phyloP scores from a whole-genome alignment of 2,329 filamentous ascomycete genomes.

The Arthrobotrys musiformis region DNA sequence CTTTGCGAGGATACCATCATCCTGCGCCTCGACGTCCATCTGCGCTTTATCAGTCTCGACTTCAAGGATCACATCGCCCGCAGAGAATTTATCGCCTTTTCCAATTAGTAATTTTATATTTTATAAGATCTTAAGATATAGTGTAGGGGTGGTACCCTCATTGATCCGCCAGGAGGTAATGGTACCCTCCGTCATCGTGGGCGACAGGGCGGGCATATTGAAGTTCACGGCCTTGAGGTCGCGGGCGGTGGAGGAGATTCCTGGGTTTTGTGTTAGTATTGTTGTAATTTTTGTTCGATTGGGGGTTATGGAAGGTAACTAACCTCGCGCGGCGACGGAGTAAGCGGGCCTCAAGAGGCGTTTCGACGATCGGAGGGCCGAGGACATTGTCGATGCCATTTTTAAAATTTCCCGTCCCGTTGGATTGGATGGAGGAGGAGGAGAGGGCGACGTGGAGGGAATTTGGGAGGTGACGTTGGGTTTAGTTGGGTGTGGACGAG shows the following conservation, averaged over 20 bases:
- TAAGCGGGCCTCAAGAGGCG: constrained; percentile 33
- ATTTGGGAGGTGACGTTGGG: constrained; percentile 3
- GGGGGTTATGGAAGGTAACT: not conserved
- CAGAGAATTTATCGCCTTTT: constrained; percentile 79
- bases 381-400: constrained; percentile 52
- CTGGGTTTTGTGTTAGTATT: not conserved
- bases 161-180: constrained; percentile 87
- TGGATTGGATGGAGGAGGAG: not conserved
- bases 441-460: not conserved
- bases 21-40: constrained; percentile 94
- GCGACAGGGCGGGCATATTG: constrained; percentile 89
- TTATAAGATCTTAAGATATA: too few relatives aligned
- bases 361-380: constrained; percentile 40
- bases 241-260: constrained; percentile 32
- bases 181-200: constrained; percentile 93
- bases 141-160: constrained; percentile 73
- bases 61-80: constrained; percentile 87
- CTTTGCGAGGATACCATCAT: constrained; percentile 86
- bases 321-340: constrained; percentile 35
- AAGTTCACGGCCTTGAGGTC: constrained; percentile 79
- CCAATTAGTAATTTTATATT: too few relatives aligned
- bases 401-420: not conserved
- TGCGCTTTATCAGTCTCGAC: constrained; percentile 95
- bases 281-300: not conserved
- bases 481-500: not conserved